Percentiles rank a stretch among this genome's conserved stretches.
phyloP scores from a whole-genome alignment of 2,329 filamentous ascomycete genomes.

The Capronia epimyces region DNA sequence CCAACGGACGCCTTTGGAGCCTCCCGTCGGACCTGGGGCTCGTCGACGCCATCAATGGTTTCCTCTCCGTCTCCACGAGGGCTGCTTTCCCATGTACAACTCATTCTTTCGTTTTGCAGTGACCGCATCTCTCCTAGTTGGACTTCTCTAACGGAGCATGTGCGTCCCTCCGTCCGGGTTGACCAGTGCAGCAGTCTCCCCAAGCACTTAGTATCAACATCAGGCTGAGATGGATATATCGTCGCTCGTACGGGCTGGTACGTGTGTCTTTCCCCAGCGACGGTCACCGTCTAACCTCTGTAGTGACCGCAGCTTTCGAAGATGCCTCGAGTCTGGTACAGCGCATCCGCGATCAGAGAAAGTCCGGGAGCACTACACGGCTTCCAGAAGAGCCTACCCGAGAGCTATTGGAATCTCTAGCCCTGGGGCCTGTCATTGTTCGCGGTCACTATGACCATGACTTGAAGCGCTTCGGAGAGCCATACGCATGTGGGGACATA shows the following conservation, averaged over 20 bases:
- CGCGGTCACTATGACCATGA: conserved; percentile 36
- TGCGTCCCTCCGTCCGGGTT: conserved; percentile 5
- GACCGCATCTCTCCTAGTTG: background rate
- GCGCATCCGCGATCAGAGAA: conserved; percentile 28
- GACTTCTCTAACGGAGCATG: background rate
- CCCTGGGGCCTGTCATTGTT: conserved; percentile 35
- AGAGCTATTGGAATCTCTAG: conserved; percentile 36
- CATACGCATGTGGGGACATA: conserved; percentile 36
- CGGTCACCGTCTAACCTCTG: background rate
- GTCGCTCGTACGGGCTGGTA: conserved; percentile 22
- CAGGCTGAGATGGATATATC: conserved; percentile 21
- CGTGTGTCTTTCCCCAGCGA: background rate
- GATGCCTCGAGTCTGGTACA: conserved; percentile 32
- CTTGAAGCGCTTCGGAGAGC: conserved; percentile 33
- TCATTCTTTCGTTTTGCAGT: background rate
- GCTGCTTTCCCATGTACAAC: background rate
- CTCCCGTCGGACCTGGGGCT: background rate
- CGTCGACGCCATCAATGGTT: background rate
- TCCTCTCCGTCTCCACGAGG: background rate
- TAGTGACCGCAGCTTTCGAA: conserved; percentile 34
- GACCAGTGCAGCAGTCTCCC: conserved; percentile 5
- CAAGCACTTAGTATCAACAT: background rate
- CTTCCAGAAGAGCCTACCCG: conserved; percentile 21
- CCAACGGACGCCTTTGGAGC: conserved; percentile 1
- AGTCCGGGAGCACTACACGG: conserved; percentile 2